Evolutionary conservation across 2,329 filamentous ascomycete species (phyloP), one percentile per base, ranked within the genome.

Genomic region (Teratosphaeria zuluensis): DNA sequence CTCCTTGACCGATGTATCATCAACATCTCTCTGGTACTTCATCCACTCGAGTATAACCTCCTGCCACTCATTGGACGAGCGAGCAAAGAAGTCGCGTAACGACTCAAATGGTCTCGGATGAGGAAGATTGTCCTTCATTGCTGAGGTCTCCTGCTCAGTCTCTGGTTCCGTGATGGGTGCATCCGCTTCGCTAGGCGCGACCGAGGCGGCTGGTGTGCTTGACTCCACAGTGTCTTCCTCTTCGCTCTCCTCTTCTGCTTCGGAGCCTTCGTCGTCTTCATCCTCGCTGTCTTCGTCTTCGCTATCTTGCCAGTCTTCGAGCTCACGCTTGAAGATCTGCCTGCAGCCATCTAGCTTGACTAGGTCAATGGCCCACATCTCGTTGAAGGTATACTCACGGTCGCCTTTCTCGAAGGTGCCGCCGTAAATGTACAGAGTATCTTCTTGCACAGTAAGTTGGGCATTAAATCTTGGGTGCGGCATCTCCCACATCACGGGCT

Each of bases 371-470:
- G 90, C 87, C 75, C 95, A 95, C 74, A 99, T 80, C 68, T 99
- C 94, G 66, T 96, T 92, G 73, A 97, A 96, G 0, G 92, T 97
- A 68, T 89, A 96, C 73, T 99, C 94, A 24, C 90, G 83, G 68
- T 99, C 94, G 19, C 90, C 92, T 71, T 95, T 94, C 71, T 99
- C 94, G 68, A 88, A 96, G 0, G 92, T 99, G 19, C 94, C 94
- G 32, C 94, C 92, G 69, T 95, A 97, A 57, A 97, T 90, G 75
- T 92, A 99, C 0, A 97, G 80, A 8, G 89, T 85, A 71, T 99
- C 94, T 64, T 92, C 90, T 74, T 97, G 92, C 0, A 97, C 90
- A 0, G 92, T 85, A 46, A 97, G 77, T 65, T 94, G 89, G 1
- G 91, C 87, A 66, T 97, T 97, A 77, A 99, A 99, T 56, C 94